Percentiles rank a stretch among this genome's conserved stretches.
These are phyloP conservation scores for Erythrophleum ivorense DNA, from an alignment of 331 rosid species.

Conservation along the genomic window DNA sequence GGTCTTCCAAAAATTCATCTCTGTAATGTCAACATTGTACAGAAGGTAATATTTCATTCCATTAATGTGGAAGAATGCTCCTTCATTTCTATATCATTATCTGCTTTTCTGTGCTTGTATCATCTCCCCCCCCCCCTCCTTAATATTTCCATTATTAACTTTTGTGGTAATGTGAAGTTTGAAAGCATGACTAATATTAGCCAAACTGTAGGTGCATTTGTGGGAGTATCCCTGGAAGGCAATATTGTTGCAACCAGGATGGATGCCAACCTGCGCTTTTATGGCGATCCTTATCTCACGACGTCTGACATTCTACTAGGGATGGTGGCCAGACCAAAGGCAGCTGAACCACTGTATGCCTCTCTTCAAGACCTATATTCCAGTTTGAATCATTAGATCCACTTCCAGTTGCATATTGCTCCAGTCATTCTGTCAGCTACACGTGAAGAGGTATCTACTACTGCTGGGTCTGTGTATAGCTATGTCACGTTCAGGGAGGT, in stretches of 20 bases:
- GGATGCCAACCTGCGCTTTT: constrained; percentile 81
- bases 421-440: constrained; percentile 22
- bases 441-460: not conserved
- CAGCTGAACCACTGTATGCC: constrained; percentile 79
- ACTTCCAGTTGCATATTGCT: constrained; percentile 34
- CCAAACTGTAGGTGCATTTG: constrained; percentile 74
- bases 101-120: not conserved
- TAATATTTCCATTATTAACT: not conserved
- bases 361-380: constrained; percentile 72
- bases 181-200: constrained; percentile 33
- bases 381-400: constrained; percentile 48
- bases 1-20: not conserved
- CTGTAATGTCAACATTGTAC: not conserved
- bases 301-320: constrained; percentile 85
- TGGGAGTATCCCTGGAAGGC: constrained; percentile 95
- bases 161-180: constrained; percentile 19
- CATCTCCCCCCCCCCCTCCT: not conserved
- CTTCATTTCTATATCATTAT: not conserved
- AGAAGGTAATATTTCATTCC: not conserved
- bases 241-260: constrained; percentile 83
- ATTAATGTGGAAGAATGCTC: not conserved
- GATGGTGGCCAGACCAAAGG: constrained; percentile 81
- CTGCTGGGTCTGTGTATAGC: constrained; percentile 22
- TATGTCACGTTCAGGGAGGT: constrained; percentile 1
- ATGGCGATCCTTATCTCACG: constrained; percentile 92